These are phyloP conservation scores for Fusarium poae DNA, from an alignment of 2,329 filamentous ascomycete species.

Conservation along the genomic window DNA sequence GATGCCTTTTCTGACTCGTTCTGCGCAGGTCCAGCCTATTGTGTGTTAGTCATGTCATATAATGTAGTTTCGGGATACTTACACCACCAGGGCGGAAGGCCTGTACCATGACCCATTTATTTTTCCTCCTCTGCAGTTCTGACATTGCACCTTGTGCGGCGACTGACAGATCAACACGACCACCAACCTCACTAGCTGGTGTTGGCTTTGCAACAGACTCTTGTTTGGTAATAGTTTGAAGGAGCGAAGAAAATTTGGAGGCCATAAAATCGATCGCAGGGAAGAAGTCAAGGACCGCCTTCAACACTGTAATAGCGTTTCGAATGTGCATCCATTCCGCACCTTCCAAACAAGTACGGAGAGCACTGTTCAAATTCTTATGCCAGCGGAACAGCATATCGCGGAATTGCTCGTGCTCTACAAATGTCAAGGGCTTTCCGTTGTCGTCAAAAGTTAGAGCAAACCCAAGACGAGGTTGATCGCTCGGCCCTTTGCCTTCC, in stretches of 20 bases:
- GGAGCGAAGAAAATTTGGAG: slow-evolving; percentile 70
- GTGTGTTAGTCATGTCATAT: slow-evolving; percentile 36
- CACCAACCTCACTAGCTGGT: slow-evolving; percentile 65
- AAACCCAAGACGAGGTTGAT: slow-evolving; percentile 78
- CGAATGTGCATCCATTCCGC: slow-evolving; percentile 98
- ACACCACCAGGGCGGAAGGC: slow-evolving; percentile 77
- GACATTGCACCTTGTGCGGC: slow-evolving; percentile 79
- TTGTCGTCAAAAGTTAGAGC: slow-evolving; percentile 75
- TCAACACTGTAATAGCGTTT: slow-evolving; percentile 92
- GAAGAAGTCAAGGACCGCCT: slow-evolving; percentile 83
- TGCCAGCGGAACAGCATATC: slow-evolving; percentile 93
- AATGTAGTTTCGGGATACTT: slow-evolving; percentile 42
- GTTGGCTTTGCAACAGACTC: slow-evolving; percentile 66
- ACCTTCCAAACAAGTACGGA: slow-evolving; percentile 84
- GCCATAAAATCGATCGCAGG: slow-evolving; percentile 93
- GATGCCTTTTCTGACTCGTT: slow-evolving; percentile 53
- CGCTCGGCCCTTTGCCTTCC: slow-evolving; percentile 71
- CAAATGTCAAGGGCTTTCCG: slow-evolving; percentile 76
- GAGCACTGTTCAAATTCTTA: slow-evolving; percentile 79
- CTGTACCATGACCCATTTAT: slow-evolving; percentile 80
- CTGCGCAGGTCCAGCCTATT: slow-evolving; percentile 49
- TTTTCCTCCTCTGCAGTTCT: slow-evolving; percentile 74
- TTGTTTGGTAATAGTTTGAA: slow-evolving; percentile 74
- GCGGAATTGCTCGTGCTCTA: slow-evolving; percentile 89
- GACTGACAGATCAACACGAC: slow-evolving; percentile 80